phyloP scores from a whole-genome alignment of 257 asterid genomes.

The Jacaranda copaia region DNA sequence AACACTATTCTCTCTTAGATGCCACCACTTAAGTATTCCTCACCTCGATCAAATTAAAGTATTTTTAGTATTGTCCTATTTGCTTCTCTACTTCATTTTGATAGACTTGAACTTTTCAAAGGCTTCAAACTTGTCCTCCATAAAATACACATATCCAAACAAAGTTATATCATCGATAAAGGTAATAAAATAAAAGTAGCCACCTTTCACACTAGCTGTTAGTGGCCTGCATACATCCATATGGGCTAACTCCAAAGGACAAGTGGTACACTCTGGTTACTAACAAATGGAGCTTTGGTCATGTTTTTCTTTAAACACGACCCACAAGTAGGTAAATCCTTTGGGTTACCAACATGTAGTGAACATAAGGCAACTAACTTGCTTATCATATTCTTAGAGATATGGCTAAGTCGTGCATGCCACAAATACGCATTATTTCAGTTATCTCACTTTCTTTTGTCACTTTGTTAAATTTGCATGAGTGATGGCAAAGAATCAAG shows the following conservation, averaged over 20 bases:
- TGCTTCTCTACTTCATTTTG: not conserved
- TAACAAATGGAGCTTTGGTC: not conserved
- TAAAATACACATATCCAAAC: not conserved
- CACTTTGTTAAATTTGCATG: no score
- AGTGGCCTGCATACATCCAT: conserved; percentile 1
- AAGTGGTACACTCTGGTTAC: not conserved
- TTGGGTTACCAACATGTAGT: no score
- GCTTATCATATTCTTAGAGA: no score
- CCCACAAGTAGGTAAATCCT: no score
- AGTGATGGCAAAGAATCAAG: no score
- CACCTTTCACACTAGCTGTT: not conserved
- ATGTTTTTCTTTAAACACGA: no score
- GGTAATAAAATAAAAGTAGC: not conserved
- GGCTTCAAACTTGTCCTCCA: not conserved
- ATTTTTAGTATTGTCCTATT: no score
- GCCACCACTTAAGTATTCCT: not conserved
- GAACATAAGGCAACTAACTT: no score
- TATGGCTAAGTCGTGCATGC: no score
- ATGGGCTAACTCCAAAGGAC: not conserved
- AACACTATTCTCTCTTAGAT: not conserved
- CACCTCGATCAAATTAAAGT: not conserved
- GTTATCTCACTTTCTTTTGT: not conserved
- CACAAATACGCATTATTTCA: no score
- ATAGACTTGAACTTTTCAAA: not conserved
- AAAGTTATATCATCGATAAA: not conserved